Percentiles rank a stretch among this genome's conserved stretches.
Conservation (phyloP, 495 filamentous ascomycete species). For the Xylaria palmicola region DNA sequence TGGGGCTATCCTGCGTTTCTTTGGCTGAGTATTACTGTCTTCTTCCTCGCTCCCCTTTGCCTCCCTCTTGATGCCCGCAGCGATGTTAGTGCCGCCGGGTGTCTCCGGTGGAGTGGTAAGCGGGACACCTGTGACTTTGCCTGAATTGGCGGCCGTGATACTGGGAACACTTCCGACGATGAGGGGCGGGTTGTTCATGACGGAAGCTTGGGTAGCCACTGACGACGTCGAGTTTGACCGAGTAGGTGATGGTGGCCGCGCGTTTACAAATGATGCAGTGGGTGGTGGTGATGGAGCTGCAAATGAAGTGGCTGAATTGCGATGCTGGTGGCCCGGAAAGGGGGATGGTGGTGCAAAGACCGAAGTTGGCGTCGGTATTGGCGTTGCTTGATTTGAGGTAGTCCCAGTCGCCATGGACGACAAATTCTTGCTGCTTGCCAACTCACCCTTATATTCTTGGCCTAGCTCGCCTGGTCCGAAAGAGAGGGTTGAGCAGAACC, state of each 20-base stretch:
- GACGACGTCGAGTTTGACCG: conserved; percentile 86
- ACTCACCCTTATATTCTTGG: conserved; percentile 72
- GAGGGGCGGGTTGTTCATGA: conserved; percentile 74
- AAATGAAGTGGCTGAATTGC: conserved; percentile 48
- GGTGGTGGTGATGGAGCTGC: conserved; percentile 59
- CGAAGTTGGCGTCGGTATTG: conserved; percentile 63
- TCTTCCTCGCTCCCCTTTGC: conserved; percentile 51
- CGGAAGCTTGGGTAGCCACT: conserved; percentile 60
- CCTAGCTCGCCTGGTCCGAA: conserved; percentile 86
- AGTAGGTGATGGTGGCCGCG: conserved; percentile 70
- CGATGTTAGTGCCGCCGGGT: conserved; percentile 52
- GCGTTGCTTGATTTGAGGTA: conserved; percentile 59
- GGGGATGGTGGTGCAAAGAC: conserved; percentile 59
- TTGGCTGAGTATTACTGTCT: conserved; percentile 50
- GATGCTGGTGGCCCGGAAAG: conserved; percentile 52
- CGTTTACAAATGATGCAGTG: conserved; percentile 43
- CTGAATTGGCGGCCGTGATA: conserved; percentile 67
- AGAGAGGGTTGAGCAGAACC: conserved; percentile 89
- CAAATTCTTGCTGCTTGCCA: conserved; percentile 52
- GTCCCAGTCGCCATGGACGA: conserved; percentile 36
- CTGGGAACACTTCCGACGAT: conserved; percentile 71
- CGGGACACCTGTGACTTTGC: conserved; percentile 52
- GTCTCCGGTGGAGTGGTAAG: conserved; percentile 82
- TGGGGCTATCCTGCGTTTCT: conserved; percentile 77
- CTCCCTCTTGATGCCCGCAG: conserved; percentile 59